Base-by-base conservation (phyloP, 352 stramenopile genomes). In the Globisporangium splendens region DNA sequence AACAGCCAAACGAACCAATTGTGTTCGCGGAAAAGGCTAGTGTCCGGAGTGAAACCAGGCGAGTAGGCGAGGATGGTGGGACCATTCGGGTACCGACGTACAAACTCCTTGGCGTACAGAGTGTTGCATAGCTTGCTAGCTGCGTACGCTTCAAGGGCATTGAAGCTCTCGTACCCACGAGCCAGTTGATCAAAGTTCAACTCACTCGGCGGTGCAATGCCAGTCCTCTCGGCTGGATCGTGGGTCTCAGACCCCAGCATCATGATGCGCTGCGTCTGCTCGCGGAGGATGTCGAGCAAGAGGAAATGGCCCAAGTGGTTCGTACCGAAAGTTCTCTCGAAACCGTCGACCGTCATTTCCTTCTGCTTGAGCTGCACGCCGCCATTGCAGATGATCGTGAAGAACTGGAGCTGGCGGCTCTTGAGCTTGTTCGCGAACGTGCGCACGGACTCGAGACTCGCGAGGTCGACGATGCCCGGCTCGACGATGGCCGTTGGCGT, bases 271-370 rank as follows among this genome's bases (percentile, higher is more conserved):
- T 71, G 46, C 5, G 66, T 66, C 14, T 48, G 56, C 11, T 67
- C 53, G 8, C 53, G 42, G 6, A 79, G 60, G 2, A 66, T 42
- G 24, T 58, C 54, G 17, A 66, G 18, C 17, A 85, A 58, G 47
- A 78, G 39, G 54, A 79, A 82, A 43, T 76, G 72, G 1, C 59
- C 72, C 3, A 78, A 51, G 53, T 79, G 67, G 63, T 85, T 85
- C 48, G 63, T 56, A 8, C 48, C 69, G 18, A 82, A 63, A 2
- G 69, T 77, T 1, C 43, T n/a, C 50, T 82, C 69, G 22, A 78
- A 77, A 17, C 72, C 75, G 22, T 78, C 75, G 0, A 51, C 44
- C 0, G 72, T 78, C 17, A 61, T 24, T 4, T 56, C 52, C 31
- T 65, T 66, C 14, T 24, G 31, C 14, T 50, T 53, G 17, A 59